Conservation (phyloP, 768 basidiomycete genomes). For the Mycena olivaceomarginata region DNA sequence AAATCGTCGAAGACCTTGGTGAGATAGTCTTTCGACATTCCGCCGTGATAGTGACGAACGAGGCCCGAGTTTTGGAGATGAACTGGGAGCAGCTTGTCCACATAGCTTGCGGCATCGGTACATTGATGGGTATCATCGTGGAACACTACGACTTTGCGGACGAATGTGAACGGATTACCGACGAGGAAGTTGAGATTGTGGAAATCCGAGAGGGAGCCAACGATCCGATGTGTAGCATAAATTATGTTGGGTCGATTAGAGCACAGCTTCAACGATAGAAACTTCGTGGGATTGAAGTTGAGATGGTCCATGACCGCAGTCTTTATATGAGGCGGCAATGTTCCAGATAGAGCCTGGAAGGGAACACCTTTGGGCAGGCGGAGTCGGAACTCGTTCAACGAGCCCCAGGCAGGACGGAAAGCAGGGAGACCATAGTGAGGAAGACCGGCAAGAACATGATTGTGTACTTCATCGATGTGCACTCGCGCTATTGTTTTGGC, state of each 20-base stretch:
- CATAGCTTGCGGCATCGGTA: constrained; percentile 34
- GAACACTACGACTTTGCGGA: constrained; percentile 41
- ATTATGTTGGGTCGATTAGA: constrained; percentile 54
- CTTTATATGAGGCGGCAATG: constrained; percentile 49
- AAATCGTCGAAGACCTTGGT: constrained; percentile 45
- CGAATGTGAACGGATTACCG: neutral
- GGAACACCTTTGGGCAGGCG: constrained; percentile 33
- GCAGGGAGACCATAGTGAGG: constrained; percentile 43
- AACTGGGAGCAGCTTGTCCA: constrained; percentile 37
- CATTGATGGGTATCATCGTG: constrained; percentile 38
- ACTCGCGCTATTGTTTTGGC: constrained; percentile 29
- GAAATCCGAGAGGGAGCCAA: constrained; percentile 40
- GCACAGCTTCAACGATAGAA: constrained; percentile 39
- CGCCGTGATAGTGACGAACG: constrained; percentile 50
- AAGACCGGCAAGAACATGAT: constrained; percentile 46
- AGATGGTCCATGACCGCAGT: constrained; percentile 42
- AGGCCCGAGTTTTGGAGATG: constrained; percentile 34
- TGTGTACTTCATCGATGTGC: constrained; percentile 51
- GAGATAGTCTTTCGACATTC: constrained; percentile 52
- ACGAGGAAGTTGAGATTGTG: constrained; percentile 52
- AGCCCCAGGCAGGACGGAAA: constrained; percentile 51
- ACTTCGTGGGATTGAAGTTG: constrained; percentile 1
- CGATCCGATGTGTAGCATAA: constrained; percentile 12
- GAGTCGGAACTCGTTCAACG: constrained; percentile 42
- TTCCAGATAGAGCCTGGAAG: constrained; percentile 46